phyloP scores from a whole-genome alignment of 768 basidiomycete genomes.

The Antrodiella citrinella region DNA sequence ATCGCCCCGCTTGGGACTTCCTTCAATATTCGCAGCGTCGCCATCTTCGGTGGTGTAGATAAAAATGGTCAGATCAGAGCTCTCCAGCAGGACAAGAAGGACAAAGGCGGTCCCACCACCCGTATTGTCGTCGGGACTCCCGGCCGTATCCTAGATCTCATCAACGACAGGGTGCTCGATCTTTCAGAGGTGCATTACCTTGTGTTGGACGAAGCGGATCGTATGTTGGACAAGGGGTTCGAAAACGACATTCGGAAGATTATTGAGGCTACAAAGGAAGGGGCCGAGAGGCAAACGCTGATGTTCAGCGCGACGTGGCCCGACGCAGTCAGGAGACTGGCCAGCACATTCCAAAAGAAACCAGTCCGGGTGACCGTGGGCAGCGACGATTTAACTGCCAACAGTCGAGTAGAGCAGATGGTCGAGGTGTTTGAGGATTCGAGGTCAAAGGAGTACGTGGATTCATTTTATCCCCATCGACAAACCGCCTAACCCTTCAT shows the following conservation, averaged over 20 bases:
- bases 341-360: conserved; percentile 76
- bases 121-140: conserved; percentile 93
- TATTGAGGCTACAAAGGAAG: conserved; percentile 64
- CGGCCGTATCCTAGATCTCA: conserved; percentile 87
- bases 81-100: conserved; percentile 46
- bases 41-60: conserved; percentile 91
- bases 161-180: conserved; percentile 79
- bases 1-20: conserved; percentile 65
- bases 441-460: conserved; percentile 76
- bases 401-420: conserved; percentile 85
- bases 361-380: conserved; percentile 92
- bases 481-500: not conserved
- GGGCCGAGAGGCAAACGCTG: conserved; percentile 76
- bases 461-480: not conserved
- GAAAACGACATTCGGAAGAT: conserved; percentile 95
- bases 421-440: conserved; percentile 89
- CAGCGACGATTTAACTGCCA: conserved; percentile 90
- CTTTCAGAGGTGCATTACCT: conserved; percentile 78
- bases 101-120: conserved; percentile 38
- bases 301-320: conserved; percentile 99
- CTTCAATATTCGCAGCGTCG: conserved; percentile 73
- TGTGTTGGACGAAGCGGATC: conserved; percentile 95
- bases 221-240: conserved; percentile 97
- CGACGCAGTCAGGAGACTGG: conserved; percentile 82
- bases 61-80: conserved; percentile 76